Conservation (phyloP, 177 flowering plant species). For the Vitis hybrid region DNA sequence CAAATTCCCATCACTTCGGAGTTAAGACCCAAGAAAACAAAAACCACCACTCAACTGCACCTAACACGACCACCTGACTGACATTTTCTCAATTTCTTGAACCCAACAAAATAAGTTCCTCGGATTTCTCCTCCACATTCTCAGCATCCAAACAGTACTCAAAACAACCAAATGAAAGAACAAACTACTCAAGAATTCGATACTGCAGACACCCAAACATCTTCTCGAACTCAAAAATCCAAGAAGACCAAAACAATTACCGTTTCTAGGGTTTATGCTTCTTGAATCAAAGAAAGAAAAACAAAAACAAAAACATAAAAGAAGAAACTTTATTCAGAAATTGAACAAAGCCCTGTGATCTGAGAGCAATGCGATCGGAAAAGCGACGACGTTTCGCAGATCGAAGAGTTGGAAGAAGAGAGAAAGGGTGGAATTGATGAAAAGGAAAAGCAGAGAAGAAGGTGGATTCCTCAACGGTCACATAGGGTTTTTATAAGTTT, state of each 20-base stretch:
- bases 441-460: constrained; percentile 13
- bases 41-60: too few species aligned
- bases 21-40: too few species aligned
- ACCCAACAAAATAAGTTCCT: background rate
- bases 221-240: background rate
- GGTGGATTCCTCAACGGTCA: background rate
- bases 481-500: constrained; percentile 14
- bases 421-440: constrained; percentile 2
- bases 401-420: background rate
- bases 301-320: background rate
- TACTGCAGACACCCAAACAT: too few species aligned
- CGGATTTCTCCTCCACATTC: too few species aligned
- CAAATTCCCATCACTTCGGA: background rate
- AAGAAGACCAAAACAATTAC: background rate
- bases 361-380: background rate
- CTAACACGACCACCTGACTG: too few species aligned
- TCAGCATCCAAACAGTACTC: too few species aligned
- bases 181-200: too few species aligned
- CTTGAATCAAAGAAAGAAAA: background rate
- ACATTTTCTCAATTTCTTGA: too few species aligned
- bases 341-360: background rate
- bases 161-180: too few species aligned
- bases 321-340: constrained; percentile 9
- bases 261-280: too few species aligned
- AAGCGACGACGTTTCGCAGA: background rate